phyloP scores from a whole-genome alignment of 2,329 filamentous ascomycete genomes.

The Lizonia empirigonia region DNA sequence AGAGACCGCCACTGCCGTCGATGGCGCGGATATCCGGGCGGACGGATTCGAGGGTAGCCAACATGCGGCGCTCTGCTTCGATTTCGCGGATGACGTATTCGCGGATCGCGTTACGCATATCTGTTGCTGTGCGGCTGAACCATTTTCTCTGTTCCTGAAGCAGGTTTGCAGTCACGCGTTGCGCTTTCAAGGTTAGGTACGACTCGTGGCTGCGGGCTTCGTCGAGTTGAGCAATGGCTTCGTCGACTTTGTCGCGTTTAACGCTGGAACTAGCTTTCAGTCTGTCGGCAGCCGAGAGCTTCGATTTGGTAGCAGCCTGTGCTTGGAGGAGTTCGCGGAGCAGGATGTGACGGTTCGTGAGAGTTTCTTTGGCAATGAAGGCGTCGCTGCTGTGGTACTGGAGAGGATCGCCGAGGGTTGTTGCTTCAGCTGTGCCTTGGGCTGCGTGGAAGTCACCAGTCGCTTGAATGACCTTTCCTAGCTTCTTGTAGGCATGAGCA shows the following conservation, averaged over 20 bases:
- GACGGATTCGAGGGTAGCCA: constrained; percentile 91
- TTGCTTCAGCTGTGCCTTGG: constrained; percentile 94
- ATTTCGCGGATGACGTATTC: constrained; percentile 96
- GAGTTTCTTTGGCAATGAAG: constrained; percentile 96
- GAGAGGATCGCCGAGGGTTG: constrained; percentile 89
- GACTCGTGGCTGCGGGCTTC: constrained; percentile 83
- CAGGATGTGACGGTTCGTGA: constrained; percentile 96
- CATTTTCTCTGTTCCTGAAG: constrained; percentile 87
- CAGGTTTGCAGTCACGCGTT: constrained; percentile 86
- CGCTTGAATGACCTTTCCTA: constrained; percentile 90
- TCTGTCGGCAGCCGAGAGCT: constrained; percentile 83
- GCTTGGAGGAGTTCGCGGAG: constrained; percentile 92
- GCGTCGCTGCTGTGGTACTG: constrained; percentile 95
- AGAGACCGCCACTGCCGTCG: constrained; percentile 87
- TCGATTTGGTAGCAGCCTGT: constrained; percentile 81
- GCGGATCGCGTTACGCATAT: constrained; percentile 80
- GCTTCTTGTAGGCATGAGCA: constrained; percentile 88
- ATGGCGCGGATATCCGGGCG: constrained; percentile 92
- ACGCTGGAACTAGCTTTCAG: constrained; percentile 87
- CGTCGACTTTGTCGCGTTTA: constrained; percentile 92
- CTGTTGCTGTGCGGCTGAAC: constrained; percentile 85
- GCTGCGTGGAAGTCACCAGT: constrained; percentile 95
- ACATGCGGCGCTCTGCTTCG: constrained; percentile 87
- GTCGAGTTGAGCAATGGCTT: constrained; percentile 88
- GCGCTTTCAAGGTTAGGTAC: constrained; percentile 82